phyloP scores from a whole-genome alignment of 768 basidiomycete species.

The Xerocomellus dryophilus region DNA sequence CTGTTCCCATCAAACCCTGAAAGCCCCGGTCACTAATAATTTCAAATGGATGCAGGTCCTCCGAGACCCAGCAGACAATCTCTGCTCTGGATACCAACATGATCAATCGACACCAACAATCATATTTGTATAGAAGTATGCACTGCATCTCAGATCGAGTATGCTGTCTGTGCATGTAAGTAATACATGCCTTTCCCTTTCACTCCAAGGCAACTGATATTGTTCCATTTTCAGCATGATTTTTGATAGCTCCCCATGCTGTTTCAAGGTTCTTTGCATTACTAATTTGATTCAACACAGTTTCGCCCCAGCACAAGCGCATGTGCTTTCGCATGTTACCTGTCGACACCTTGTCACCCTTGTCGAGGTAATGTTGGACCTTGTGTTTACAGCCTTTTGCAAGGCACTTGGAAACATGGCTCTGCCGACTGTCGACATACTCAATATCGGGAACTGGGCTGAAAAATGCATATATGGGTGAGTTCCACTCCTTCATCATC shows the following conservation, averaged over 20 bases:
- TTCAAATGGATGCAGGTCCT: not conserved
- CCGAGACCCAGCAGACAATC: too few relatives aligned
- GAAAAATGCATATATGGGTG: not conserved
- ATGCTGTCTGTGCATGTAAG: not conserved
- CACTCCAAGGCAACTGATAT: not conserved
- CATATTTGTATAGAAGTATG: too few relatives aligned
- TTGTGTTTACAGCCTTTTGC: not conserved
- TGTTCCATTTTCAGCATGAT: not conserved
- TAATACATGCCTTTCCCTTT: not conserved
- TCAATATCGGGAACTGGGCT: not conserved
- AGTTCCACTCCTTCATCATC: too few relatives aligned
- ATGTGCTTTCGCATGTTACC: conserved; percentile 1
- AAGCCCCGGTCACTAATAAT: not conserved
- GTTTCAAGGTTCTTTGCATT: too few relatives aligned
- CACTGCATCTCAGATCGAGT: not conserved
- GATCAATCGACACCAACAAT: too few relatives aligned
- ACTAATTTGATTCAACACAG: not conserved
- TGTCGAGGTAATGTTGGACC: not conserved
- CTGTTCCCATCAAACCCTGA: not conserved
- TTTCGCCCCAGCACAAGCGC: not conserved
- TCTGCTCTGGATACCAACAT: too few relatives aligned
- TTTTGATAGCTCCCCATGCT: too few relatives aligned
- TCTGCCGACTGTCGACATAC: not conserved
- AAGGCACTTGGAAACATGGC: not conserved
- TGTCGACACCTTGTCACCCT: not conserved